phyloP scores from a whole-genome alignment of 2,329 filamentous ascomycete genomes.

The Fusarium tjaetaba region DNA sequence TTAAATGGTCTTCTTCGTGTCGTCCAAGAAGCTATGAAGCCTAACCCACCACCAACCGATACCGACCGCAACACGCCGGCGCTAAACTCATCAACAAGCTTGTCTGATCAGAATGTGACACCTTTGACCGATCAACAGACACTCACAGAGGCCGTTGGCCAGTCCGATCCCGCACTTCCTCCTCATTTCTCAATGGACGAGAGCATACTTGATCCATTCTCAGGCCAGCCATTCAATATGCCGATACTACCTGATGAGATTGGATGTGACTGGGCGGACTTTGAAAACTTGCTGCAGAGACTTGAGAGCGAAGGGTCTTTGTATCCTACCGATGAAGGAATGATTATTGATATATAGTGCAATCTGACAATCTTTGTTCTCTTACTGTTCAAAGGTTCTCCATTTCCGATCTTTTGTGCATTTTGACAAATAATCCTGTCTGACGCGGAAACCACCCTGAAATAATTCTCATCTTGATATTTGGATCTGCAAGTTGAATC shows the following conservation, averaged over 20 bases:
- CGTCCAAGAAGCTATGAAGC: conserved; percentile 2
- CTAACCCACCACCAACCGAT: fast-evolving
- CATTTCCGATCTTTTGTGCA: not conserved
- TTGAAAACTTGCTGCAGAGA: conserved; percentile 4
- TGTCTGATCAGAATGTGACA: fast-evolving
- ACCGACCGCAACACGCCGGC: fast-evolving
- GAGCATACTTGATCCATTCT: not conserved
- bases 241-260: conserved; percentile 6
- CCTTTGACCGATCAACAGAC: fast-evolving
- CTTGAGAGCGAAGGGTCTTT: not conserved
- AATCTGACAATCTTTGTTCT: no score
- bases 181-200: not conserved
- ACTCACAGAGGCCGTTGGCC: not conserved
- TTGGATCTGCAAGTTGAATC: conserved; percentile 45
- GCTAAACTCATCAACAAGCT: fast-evolving
- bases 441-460: conserved; percentile 21
- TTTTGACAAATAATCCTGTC: not conserved
- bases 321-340: not conserved
- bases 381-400: fast-evolving
- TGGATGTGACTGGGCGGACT: conserved; percentile 9
- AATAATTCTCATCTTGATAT: not conserved
- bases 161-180: fast-evolving
- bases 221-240: not conserved
- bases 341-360: not conserved
- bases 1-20: not conserved